These are phyloP conservation scores for Dalechampia spathulata DNA, from an alignment of 441 rosid species.

Conservation along the genomic window DNA sequence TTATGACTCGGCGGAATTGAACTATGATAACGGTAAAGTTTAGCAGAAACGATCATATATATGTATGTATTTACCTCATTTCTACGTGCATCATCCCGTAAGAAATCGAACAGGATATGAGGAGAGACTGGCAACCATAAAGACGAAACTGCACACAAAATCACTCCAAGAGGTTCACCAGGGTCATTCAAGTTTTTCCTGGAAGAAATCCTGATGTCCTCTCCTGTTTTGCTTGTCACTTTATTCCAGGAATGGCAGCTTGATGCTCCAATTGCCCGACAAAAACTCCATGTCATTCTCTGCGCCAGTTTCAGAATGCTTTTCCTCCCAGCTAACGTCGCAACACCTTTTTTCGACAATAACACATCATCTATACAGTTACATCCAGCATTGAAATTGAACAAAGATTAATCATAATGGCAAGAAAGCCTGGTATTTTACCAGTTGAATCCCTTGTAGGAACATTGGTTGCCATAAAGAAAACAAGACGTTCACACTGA, in stretches of 20 bases:
- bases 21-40: background rate
- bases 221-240: conserved; percentile 80
- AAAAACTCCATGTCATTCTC: conserved; percentile 80
- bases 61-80: conserved; percentile 76
- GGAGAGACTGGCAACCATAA: conserved; percentile 80
- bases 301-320: conserved; percentile 89
- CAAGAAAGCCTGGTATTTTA: conserved; percentile 16
- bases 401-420: background rate
- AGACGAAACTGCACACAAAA: conserved; percentile 87
- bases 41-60: background rate
- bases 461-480: conserved; percentile 98
- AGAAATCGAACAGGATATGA: conserved; percentile 63
- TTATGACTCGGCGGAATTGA: background rate
- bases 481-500: conserved; percentile 88
- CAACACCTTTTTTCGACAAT: too few species aligned
- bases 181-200: conserved; percentile 93
- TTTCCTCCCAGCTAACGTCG: conserved; percentile 92
- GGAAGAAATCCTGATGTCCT: conserved; percentile 83
- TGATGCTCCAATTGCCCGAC: conserved; percentile 82
- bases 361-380: too few species aligned
- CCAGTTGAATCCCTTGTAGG: conserved; percentile 96
- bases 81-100: conserved; percentile 69
- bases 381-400: background rate
- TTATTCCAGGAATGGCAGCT: conserved; percentile 87
- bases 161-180: conserved; percentile 83